A percentile compares a stretch with the other conserved stretches of the same genome.
Conservation (phyloP, 192 early-diverging fungal genomes). For the Entomortierella lignicola region DNA sequence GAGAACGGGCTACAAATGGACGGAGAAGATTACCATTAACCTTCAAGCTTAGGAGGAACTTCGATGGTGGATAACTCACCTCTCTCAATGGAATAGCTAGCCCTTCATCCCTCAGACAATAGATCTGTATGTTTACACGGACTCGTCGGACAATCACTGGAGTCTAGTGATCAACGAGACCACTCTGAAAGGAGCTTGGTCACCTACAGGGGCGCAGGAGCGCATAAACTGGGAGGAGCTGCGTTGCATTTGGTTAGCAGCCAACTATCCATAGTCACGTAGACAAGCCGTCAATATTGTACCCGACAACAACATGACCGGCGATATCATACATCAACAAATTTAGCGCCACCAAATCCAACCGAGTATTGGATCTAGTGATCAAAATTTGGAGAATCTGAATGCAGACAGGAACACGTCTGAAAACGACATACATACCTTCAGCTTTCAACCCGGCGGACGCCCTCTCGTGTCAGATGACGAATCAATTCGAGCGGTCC, state of each 20-base stretch:
- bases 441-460: conserved; percentile 39
- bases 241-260: conserved; percentile 1
- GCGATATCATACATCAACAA: conserved; percentile 19
- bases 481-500: conserved; percentile 27
- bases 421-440: conserved; percentile 4
- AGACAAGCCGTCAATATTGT: conserved; percentile 13
- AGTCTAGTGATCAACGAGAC: neutral
- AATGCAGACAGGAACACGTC: conserved; percentile 3
- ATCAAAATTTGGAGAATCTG: conserved; percentile 10
- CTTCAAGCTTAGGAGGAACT: neutral
- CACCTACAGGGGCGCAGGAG: neutral
- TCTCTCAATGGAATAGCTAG: conserved; percentile 33
- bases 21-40: conserved; percentile 1
- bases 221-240: conserved; percentile 17
- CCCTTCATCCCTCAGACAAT: conserved; percentile 12
- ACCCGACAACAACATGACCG: conserved; percentile 12
- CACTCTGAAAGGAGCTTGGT: conserved; percentile 14
- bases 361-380: neutral
- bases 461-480: conserved; percentile 17
- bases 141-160: conserved; percentile 38
- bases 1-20: conserved; percentile 3
- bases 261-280: neutral
- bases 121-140: conserved; percentile 25
- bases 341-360: conserved; percentile 15
- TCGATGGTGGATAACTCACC: neutral